These are phyloP conservation scores for Clathrus columnatus DNA, from an alignment of 768 basidiomycete genomes.

Conservation along the genomic window DNA sequence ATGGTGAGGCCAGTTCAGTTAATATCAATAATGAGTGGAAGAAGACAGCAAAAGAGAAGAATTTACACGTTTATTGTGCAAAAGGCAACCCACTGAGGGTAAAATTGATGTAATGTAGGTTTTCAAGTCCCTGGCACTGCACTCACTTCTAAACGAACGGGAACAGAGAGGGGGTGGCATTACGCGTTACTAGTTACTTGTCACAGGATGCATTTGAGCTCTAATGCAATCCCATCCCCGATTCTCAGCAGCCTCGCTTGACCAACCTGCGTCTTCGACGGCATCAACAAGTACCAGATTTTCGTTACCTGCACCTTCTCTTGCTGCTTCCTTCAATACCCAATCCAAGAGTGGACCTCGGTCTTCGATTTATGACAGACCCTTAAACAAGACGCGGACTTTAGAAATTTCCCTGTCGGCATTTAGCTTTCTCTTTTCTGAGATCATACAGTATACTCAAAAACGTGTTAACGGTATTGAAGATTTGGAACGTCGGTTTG, in stretches of 20 bases:
- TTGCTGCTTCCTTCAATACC: conserved; percentile 25
- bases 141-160: too few species aligned
- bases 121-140: too few species aligned
- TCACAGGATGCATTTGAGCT: too few species aligned
- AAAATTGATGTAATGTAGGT: too few species aligned
- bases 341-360: conserved; percentile 28
- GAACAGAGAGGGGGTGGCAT: too few species aligned
- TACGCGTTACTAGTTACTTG: background rate
- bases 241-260: conserved; percentile 25
- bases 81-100: too few species aligned
- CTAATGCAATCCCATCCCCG: conserved; percentile 12
- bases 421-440: conserved; percentile 87
- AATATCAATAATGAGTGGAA: too few species aligned
- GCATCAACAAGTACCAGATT: conserved; percentile 60
- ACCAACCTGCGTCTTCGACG: conserved; percentile 27
- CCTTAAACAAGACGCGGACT: conserved; percentile 77
- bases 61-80: too few species aligned
- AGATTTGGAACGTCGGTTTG: conserved; percentile 87
- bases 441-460: conserved; percentile 93
- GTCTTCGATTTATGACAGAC: conserved; percentile 83
- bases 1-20: too few species aligned
- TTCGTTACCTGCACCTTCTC: conserved; percentile 49
- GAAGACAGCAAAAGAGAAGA: too few species aligned
- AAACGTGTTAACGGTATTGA: conserved; percentile 90
- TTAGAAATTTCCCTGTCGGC: conserved; percentile 78